Evolutionary conservation across 306 rosid species (phyloP), one percentile per base, ranked within the genome.

Genomic region (Vigna unguiculata): DNA sequence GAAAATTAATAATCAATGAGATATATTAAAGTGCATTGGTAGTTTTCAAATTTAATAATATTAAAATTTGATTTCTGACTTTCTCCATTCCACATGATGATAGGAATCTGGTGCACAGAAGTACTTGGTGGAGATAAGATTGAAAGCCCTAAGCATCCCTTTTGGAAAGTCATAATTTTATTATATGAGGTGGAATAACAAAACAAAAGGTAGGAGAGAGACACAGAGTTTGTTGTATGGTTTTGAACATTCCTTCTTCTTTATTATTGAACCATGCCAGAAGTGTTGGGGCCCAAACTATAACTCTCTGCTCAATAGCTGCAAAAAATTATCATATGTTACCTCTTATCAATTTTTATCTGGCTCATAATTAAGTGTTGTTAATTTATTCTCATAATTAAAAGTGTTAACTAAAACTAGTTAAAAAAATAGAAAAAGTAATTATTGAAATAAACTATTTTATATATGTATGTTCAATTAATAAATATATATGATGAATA

Each of bases 221-320:
- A 66, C 10, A 74, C 25, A 59, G 55, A 20, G 79, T 34, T 69
- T 58, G 49, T 81, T 34, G 72, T 78, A 82, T 85, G 88, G 73
- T 46, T 81, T 74, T 85, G 41, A 81, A 78, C 84, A 78, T 85
- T 81, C 81, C 79, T 43, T 84, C 76, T 60, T 51, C 38, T 57
- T 51, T 80, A 59, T 77, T 32, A 63, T 74, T 84, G 70, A 59
- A 59, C 77, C 2, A 80, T 7, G 85, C 79, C 77, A 74, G 73
- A 64, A 49, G 74, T 75, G 30, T 69, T 72, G 88, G 88, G 82
- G 54, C 84, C 86, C 86, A 70, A 78, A 75, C 77, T 79, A 28
- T 63, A 72, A 21, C 76, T 78, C 76, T 78, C 72, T 14, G 81
- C 61, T 73, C 64, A 55, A 36, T 7, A 36, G 41, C 10, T 7